These are phyloP conservation scores for Butyriboletus loyo DNA, from an alignment of 768 basidiomycete genomes.

Conservation along the genomic window DNA sequence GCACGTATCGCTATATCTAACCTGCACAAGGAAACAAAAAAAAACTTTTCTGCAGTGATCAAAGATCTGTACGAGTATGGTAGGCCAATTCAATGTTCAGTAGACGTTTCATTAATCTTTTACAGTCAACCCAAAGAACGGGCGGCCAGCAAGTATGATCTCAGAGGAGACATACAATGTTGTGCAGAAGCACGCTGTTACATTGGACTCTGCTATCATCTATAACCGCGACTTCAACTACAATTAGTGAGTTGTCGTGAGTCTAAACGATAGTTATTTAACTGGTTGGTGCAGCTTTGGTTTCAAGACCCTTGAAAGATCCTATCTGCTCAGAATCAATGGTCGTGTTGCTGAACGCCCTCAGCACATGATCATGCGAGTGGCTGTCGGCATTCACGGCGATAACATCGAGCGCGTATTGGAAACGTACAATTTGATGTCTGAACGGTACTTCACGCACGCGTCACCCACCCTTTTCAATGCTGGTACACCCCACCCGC, in stretches of 20 bases:
- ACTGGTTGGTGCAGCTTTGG: conserved; percentile 64
- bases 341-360: conserved; percentile 96
- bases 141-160: conserved; percentile 84
- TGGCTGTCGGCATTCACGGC: conserved; percentile 96
- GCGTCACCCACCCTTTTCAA: conserved; percentile 98
- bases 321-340: conserved; percentile 92
- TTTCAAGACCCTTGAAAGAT: conserved; percentile 99
- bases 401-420: conserved; percentile 82
- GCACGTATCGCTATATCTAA: conserved; percentile 99
- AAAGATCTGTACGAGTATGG: conserved; percentile 88
- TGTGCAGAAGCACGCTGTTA: conserved; percentile 76
- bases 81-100: conserved; percentile 33
- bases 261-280: neutral
- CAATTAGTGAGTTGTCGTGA: conserved; percentile 64
- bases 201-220: conserved; percentile 91
- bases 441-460: conserved; percentile 97
- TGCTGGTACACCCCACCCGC: conserved; percentile 93
- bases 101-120: neutral
- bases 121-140: conserved; percentile 93
- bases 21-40: conserved; percentile 98
- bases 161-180: conserved; percentile 81
- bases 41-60: conserved; percentile 91
- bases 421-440: conserved; percentile 96
- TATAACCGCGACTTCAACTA: conserved; percentile 98
- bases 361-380: conserved; percentile 99